Base-by-base conservation (phyloP, 2,329 filamentous ascomycete species). In the Sarocladium strictum region DNA sequence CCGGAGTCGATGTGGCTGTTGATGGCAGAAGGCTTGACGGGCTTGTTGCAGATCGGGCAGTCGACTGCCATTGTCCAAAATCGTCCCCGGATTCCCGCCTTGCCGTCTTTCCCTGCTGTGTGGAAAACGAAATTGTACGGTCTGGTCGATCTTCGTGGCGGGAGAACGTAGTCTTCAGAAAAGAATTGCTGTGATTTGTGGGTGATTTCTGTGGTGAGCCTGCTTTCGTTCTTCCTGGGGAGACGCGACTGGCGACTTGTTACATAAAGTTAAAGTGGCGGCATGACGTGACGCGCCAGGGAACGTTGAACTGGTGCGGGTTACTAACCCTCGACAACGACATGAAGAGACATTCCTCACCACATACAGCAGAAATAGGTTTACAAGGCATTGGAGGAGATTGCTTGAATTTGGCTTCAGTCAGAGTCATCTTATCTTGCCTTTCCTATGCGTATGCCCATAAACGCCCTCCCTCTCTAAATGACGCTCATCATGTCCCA, bases 1-100 rank as follows among this genome's bases (percentile, higher is more conserved):
- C 81, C 81, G 27, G 90, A 93, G 72, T 97, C 94, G 66, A 97
- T 84, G 70, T 97, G 93, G 61, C 79, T 79, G 72, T 97, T 97
- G 76, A 97, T 97, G 61, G 87, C 81, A 64, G 75, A 74, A 60
- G 86, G 73, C 60, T 82, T 86, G 63, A 94, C 89, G 55, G 78
- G 75, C 63, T 87, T 86, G 65, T 81, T 78, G 75, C 91, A 96
- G 60, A 92, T 89, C 15, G 91, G 91, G 67, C 91, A 96, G 63
- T 83, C 80, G 61, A 95, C 88, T 65, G 69, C 63, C 69, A 71
- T 71, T n/a, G 47, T 51, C 11, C 29, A 11, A 5, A 45, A 15
- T 32, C 5, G 47, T n/a, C 26, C 24, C 26, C n/a, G 11, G 11
- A 12, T 24, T 19, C n/a, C 40, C 21, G 32, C 15, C 32, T 33